Conservation (phyloP, 2,329 filamentous ascomycete genomes). For the Beauveria asiatica region DNA sequence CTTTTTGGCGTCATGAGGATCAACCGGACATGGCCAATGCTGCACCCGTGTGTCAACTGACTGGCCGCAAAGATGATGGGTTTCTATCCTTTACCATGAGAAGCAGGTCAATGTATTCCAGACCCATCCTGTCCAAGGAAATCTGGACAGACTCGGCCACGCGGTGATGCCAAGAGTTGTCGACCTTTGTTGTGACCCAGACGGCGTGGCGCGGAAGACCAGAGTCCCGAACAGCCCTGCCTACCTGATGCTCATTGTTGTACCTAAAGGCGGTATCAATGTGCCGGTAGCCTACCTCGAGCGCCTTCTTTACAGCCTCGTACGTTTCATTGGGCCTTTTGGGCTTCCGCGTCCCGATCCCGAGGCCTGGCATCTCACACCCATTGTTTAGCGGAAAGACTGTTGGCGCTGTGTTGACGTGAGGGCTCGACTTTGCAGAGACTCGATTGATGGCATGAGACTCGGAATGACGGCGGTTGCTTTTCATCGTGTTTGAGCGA, state of each 20-base stretch:
- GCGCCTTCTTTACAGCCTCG: not conserved
- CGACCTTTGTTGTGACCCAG: slow-evolving; percentile 9
- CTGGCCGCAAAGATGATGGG: not conserved
- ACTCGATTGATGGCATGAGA: not conserved
- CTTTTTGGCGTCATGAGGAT: not conserved
- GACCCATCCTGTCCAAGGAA: not conserved
- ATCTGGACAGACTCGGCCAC: slow-evolving; percentile 5
- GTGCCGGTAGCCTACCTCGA: slow-evolving; percentile 2
- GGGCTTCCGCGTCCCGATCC: slow-evolving; percentile 1
- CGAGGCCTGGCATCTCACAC: not conserved
- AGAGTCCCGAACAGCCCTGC: slow-evolving; percentile 2
- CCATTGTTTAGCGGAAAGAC: slow-evolving; percentile 2
- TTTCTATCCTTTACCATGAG: not conserved
- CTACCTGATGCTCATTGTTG: slow-evolving; percentile 8
- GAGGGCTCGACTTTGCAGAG: not conserved
- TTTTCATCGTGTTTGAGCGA: not conserved
- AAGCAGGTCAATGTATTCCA: slow-evolving; percentile 5
- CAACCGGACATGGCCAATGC: slow-evolving; percentile 3
- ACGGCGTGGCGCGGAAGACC: not conserved
- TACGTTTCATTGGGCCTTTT: not conserved
- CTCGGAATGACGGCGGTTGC: not conserved
- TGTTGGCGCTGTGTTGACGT: not conserved
- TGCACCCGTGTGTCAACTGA: not conserved
- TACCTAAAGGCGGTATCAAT: slow-evolving; percentile 6
- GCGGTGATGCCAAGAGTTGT: slow-evolving; percentile 7